phyloP scores from a whole-genome alignment of 306 rosid genomes.

The Pachyrhizus erosus region DNA sequence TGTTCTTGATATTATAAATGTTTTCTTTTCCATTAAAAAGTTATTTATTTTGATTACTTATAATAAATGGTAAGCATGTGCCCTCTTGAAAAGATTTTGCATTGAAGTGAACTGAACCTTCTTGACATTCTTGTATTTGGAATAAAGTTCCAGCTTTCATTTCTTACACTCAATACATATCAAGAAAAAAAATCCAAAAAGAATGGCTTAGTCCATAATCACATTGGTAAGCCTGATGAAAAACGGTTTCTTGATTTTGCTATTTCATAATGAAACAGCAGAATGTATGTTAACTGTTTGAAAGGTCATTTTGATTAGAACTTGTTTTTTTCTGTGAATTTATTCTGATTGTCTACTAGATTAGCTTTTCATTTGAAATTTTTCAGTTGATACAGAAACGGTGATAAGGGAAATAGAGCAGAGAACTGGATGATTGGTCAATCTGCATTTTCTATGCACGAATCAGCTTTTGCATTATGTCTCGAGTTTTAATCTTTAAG shows the following conservation, averaged over 20 bases:
- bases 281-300: background rate
- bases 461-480: background rate
- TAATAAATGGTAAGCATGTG: background rate
- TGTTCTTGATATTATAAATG: background rate
- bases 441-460: background rate
- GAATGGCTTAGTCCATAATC: conserved; percentile 1
- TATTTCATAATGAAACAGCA: background rate
- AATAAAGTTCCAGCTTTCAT: conserved; percentile 6
- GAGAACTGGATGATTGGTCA: conserved; percentile 4
- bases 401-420: background rate
- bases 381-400: conserved; percentile 9
- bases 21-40: background rate
- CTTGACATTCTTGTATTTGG: background rate
- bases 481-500: conserved; percentile 28
- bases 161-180: background rate
- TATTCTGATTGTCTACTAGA: conserved; percentile 5
- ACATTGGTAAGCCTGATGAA: background rate
- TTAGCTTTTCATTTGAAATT: background rate
- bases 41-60: background rate
- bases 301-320: conserved; percentile 20
- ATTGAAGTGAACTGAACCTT: conserved; percentile 22
- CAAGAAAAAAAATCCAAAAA: background rate
- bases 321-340: conserved; percentile 15
- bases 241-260: conserved; percentile 14
- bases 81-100: background rate